These are phyloP conservation scores for Trichoderma oligosporum DNA, from an alignment of 2,329 filamentous ascomycete species.

Conservation along the genomic window DNA sequence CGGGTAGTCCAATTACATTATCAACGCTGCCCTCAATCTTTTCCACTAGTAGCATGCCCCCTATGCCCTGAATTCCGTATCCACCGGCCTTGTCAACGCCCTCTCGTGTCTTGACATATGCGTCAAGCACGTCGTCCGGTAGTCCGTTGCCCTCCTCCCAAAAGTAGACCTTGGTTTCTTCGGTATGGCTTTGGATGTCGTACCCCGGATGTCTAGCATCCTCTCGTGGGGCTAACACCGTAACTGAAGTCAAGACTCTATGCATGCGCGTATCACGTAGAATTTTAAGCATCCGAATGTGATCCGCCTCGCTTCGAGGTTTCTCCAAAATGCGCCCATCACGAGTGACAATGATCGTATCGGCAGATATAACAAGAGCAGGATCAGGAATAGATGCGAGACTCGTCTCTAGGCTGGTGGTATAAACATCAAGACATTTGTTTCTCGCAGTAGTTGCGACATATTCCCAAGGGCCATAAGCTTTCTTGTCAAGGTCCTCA, in stretches of 20 bases:
- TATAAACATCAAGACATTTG: slow-evolving; percentile 74
- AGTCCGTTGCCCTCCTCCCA: slow-evolving; percentile 57
- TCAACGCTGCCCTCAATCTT: slow-evolving; percentile 85
- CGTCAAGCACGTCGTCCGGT: slow-evolving; percentile 75
- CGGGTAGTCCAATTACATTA: slow-evolving; percentile 88
- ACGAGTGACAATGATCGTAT: slow-evolving; percentile 80
- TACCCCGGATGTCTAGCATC: slow-evolving; percentile 84
- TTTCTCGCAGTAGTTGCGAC: slow-evolving; percentile 79
- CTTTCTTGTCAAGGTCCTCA: slow-evolving; percentile 76
- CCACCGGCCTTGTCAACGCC: slow-evolving; percentile 95
- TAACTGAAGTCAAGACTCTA: slow-evolving; percentile 81
- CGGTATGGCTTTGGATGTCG: slow-evolving; percentile 71
- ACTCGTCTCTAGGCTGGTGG: slow-evolving; percentile 42
- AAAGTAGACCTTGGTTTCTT: slow-evolving; percentile 91
- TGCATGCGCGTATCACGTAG: slow-evolving; percentile 75
- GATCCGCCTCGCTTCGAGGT: slow-evolving; percentile 74
- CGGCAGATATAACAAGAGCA: slow-evolving; percentile 80
- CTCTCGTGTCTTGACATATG: slow-evolving; percentile 78
- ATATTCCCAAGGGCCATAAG: slow-evolving; percentile 80
- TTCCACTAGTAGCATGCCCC: slow-evolving; percentile 81
- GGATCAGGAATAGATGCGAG: slow-evolving; percentile 59
- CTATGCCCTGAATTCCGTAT: slow-evolving; percentile 88
- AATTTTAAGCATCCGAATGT: slow-evolving; percentile 77
- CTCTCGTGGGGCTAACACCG: slow-evolving; percentile 74
- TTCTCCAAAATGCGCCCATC: slow-evolving; percentile 84